Evolutionary conservation across 75 land plant genomes (phyloP), one percentile per base, ranked within the genome.

Genomic region (Isoetes taiwanensis): DNA sequence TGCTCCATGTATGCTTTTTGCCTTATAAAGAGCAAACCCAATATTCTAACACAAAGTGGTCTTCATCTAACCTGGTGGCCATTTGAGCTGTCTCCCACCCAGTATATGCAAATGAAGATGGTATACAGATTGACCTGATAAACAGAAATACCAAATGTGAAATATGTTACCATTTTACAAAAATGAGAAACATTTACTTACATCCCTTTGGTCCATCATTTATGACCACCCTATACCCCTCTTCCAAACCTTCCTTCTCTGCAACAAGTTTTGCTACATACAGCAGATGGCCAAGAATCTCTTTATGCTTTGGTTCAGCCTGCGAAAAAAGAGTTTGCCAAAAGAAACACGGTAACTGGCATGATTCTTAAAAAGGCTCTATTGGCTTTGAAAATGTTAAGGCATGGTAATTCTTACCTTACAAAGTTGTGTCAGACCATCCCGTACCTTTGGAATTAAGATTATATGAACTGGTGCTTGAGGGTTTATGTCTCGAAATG

Each of bases 391-490:
- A 43, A 14, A 43, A 17, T 17, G 23, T 3, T 43, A 8, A 43
- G 4, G 50, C n/a, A 8, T 17, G 4, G 23, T 24, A 43, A 16
- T 43, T 3, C 4, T 2, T 19, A 87, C 94, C 89, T 87, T 87
- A 23, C 80, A 75, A 40, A 91, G 89, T 69, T 79, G 64, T 12
- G 89, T 91, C 35, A 91, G 70, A 1, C 97, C 95, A 76, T 91
- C 97, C 41, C 85, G 67, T 23, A 61, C 40, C 64, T 91, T 91
- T 31, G 97, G 97, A 54, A 91, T 81, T 30, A 91, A 62, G 39
- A 91, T 34, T 62, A 91, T 71, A 58, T 91, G 97, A 62, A 83
- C 83, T 52, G 97, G 97, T 43, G 97, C 95, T 58, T 91, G 95
- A 25, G 97, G 97, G 34, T 63, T 76, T 50, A 91, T 73, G 57